phyloP scores from a whole-genome alignment of 176 grass and related monocot genomes.

The Rhynchospora tenuis region DNA sequence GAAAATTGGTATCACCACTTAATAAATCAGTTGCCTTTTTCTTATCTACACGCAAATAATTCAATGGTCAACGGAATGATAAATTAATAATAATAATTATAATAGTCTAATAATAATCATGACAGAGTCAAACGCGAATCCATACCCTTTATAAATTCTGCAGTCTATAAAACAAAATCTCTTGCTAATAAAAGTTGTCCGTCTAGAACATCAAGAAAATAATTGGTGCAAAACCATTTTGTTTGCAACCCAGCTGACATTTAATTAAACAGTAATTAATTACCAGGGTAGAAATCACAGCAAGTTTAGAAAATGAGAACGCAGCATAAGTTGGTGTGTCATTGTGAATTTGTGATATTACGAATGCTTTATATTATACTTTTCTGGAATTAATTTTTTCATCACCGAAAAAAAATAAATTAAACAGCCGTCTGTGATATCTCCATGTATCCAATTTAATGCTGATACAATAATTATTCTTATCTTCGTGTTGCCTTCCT shows the following conservation, averaged over 20 bases:
- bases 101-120: neutral
- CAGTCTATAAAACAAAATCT: neutral
- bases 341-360: no score
- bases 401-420: no score
- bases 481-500: neutral
- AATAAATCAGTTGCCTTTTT: neutral
- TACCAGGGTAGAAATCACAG: no score
- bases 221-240: no score
- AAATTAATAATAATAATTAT: neutral
- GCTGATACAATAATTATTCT: neutral
- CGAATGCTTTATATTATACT: no score
- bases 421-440: no score
- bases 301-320: no score
- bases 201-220: no score
- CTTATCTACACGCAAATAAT: neutral
- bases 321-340: no score
- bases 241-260: no score
- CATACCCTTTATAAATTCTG: neutral
- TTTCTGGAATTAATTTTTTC: no score
- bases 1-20: neutral
- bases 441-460: neutral
- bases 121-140: neutral
- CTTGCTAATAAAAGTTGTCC: neutral
- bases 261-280: no score
- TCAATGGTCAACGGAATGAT: neutral